Base-by-base conservation (phyloP, 805 yeast genomes). In the Starmerella apis region DNA sequence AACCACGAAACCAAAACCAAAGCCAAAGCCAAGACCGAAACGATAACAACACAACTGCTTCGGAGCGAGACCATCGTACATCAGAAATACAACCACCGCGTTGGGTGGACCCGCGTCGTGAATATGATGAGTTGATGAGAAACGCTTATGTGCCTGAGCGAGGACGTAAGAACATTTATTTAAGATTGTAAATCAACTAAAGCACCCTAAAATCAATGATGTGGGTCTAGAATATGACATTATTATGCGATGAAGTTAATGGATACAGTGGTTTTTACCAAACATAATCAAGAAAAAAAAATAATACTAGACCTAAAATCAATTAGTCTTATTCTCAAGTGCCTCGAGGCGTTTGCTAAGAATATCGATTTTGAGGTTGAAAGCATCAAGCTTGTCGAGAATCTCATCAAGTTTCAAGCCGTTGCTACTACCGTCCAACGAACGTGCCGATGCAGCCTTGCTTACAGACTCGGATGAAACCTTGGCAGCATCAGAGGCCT, bases 81-180 rank as follows among this genome's bases (percentile, higher is more conserved):
- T 51, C 58, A 49, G 45, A 43, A 20, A 11, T 32, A 37, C 39
- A 23, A 28, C 16, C n/a, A 13, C 39, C 28, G 8, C 38, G 44
- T n/a, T 57, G 60, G 62, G 53, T 54, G 3, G 55, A 54, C 38
- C 43, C 44, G 14, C 41, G 28, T 23, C 56, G 52, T 28, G 57
- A 54, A 16, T 45, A 25, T n/a, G 59, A 57, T 14, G 56, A 54
- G 27, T 27, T 60, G 8, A 33, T 59, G 56, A 41, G 35, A 22
- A 49, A 53, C 16, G 55, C 60, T 2, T 53, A 50, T 30, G 59
- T 57, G 25, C 47, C 60, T 2, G 51, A 56, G 24, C 47, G 52
- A 19, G 61, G 61, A 11, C 51, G 60, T 18, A 57, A 55, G 38
- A 41, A 54, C 32, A 20, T 55, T 13, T 43, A 51, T 24, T 43